Evolutionary conservation across 1,284 basidiomycete genomes (phyloP), one percentile per base, ranked within the genome.

Genomic region (Heterobasidion irregulare): DNA sequence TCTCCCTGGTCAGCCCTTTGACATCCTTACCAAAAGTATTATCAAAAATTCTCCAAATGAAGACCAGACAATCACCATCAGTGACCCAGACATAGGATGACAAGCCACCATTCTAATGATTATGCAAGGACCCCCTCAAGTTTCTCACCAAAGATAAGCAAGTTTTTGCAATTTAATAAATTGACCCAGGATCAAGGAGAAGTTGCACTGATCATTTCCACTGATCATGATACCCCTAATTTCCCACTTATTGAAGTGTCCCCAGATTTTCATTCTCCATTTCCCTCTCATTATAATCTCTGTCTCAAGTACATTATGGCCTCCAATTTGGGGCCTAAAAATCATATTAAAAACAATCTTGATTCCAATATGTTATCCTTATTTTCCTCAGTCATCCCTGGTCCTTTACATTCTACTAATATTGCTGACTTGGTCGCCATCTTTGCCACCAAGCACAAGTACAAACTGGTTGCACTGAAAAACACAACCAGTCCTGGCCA

Each of bases 1-100:
- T 3, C 57, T 72, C 7, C 47, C 32, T 2, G 26, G 47, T 8
- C 2, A 6, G 6, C 47, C 47, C 10, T 48, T 48, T 6, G 15
- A 48, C 16, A 19, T 48, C 18, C 16, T 48, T 1, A 48, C 16
- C 1, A 2, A 19, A 33, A 48, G 47, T 32, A 13, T 48, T 32
- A 18, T 48, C 33, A 19, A 26, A 15, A 48, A 48, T 13, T 48
- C 7, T 26, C 6, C 2, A 1, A 48, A 48, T 3, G 47, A 48
- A 10, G 26, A 48, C 8, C 47, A 48, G 18, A 48, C 3, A 1
- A 48, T 19, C 47, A 48, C 2, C 10, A 19, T 48, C 8, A 15
- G 26, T 32, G 8, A 48, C 12, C 47, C 47, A 1, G 32, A 48
- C 26, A 19, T 3, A 1, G 26, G 47, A 13, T 2, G 15, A 16